Conservation (phyloP, 768 basidiomycete genomes). For the Boletus reticulatus region DNA sequence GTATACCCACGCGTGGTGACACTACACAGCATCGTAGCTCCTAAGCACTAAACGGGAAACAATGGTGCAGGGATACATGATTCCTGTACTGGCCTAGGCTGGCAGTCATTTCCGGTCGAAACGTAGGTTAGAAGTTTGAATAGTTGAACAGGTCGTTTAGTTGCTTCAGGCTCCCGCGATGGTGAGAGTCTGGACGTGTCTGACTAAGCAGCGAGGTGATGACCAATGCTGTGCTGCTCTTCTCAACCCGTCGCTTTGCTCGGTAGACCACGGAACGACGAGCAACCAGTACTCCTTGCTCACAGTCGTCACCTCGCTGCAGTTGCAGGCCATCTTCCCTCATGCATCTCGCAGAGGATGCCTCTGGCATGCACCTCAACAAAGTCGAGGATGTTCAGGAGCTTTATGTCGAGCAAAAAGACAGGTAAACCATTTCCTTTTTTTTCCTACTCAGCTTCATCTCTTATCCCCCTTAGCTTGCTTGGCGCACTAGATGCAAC, state of each 20-base stretch:
- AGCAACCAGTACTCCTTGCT: neutral
- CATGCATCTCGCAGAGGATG: constrained; percentile 18
- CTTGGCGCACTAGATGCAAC: constrained; percentile 76
- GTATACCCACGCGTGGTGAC: neutral
- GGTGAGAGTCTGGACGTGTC: neutral
- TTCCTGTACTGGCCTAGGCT: neutral
- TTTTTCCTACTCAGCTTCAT: neutral
- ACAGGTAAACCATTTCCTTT: constrained; percentile 51
- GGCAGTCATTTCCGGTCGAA: constrained; percentile 2
- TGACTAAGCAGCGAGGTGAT: constrained; percentile 19
- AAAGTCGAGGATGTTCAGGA: constrained; percentile 74
- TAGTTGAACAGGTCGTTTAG: neutral
- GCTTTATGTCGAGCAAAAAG: constrained; percentile 71
- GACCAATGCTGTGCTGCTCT: constrained; percentile 5
- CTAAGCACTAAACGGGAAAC: neutral
- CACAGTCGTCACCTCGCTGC: neutral
- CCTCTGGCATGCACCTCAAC: constrained; percentile 36
- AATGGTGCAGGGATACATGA: neutral
- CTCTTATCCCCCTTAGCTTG: constrained; percentile 35
- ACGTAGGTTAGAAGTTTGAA: neutral
- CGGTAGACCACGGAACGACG: constrained; percentile 5
- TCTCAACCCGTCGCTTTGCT: neutral
- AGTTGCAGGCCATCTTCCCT: neutral
- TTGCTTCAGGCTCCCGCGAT: neutral
- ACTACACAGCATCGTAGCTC: neutral